A percentile compares a stretch with the other conserved stretches of the same genome.
These are phyloP conservation scores for Acarospora socialis DNA, from an alignment of 2,329 filamentous ascomycete genomes.

Conservation along the genomic window DNA sequence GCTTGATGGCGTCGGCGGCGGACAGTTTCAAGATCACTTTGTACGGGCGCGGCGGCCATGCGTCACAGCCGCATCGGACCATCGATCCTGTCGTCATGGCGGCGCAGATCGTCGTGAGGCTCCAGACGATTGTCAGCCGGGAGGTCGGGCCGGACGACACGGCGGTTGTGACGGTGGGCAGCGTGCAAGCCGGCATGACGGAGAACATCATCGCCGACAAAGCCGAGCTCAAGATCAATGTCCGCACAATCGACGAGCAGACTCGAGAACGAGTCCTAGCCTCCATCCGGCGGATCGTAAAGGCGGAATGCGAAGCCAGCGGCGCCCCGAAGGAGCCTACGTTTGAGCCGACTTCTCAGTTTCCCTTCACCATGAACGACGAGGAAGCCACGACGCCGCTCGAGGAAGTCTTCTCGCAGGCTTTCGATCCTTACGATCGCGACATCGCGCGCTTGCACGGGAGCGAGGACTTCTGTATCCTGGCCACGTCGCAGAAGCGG, in stretches of 20 bases:
- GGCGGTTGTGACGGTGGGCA: conserved; percentile 44
- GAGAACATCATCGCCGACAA: conserved; percentile 46
- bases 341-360: conserved; percentile 33
- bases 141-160: conserved; percentile 40
- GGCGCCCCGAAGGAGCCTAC: conserved; percentile 34
- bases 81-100: conserved; percentile 47
- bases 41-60: conserved; percentile 45
- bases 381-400: conserved; percentile 28
- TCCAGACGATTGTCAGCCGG: conserved; percentile 46
- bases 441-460: conserved; percentile 8
- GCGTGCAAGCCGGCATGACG: conserved; percentile 43
- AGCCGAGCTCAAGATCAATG: conserved; percentile 41
- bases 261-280: conserved; percentile 35
- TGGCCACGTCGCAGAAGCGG: conserved; percentile 12
- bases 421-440: conserved; percentile 29
- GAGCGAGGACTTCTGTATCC: conserved; percentile 17
- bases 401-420: conserved; percentile 29
- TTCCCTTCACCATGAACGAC: conserved; percentile 43
- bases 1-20: conserved; percentile 29
- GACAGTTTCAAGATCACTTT: conserved; percentile 38
- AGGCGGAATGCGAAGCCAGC: conserved; percentile 39
- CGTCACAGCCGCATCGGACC: conserved; percentile 39
- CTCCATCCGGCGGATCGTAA: conserved; percentile 39
- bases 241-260: conserved; percentile 33
- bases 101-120: conserved; percentile 38